Percentiles rank a stretch among this genome's conserved stretches.
Evolutionary conservation across 345 rosid species (phyloP).

Genomic region (Citrus maxima): DNA sequence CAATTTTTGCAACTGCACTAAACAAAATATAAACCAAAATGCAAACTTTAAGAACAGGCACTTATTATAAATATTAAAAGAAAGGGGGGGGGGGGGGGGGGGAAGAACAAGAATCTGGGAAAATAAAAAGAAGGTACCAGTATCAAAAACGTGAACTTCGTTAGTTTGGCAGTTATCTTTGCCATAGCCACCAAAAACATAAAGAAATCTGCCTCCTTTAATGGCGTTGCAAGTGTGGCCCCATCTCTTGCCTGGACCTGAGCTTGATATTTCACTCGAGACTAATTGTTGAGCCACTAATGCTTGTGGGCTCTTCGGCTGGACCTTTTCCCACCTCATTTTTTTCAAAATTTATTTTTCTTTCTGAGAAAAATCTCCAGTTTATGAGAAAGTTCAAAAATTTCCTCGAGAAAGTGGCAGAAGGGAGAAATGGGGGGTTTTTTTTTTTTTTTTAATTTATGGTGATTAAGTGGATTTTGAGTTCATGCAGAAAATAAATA

Average conservation of each 20-base stretch:
- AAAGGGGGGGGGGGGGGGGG: not conserved
- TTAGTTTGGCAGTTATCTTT: conserved; percentile 93
- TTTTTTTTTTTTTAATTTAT: not conserved
- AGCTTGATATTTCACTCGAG: conserved; percentile 16
- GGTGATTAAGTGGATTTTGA: conserved; percentile 27
- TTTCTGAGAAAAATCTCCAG: conserved; percentile 23
- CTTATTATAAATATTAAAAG: not conserved
- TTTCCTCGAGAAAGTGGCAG: conserved; percentile 13
- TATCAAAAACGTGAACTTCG: conserved; percentile 90
- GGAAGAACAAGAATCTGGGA: not conserved
- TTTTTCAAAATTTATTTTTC: not conserved
- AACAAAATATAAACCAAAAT: conserved; percentile 9
- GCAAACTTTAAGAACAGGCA: conserved; percentile 8
- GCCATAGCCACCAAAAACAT: conserved; percentile 92
- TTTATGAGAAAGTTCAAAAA: conserved; percentile 25
- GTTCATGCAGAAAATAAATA: conserved; percentile 23
- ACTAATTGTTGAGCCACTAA: conserved; percentile 35
- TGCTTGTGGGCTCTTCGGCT: conserved; percentile 20
- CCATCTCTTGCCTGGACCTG: conserved; percentile 95
- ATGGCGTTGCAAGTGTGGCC: conserved; percentile 96
- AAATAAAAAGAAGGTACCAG: conserved; percentile 48
- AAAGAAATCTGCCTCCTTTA: conserved; percentile 83
- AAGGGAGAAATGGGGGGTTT: conserved; percentile 5
- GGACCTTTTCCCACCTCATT: conserved; percentile 89
- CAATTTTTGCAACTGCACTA: not conserved